These are phyloP conservation scores for Pythium dissotocum DNA, from an alignment of 352 stramenopile genomes.

Conservation along the genomic window DNA sequence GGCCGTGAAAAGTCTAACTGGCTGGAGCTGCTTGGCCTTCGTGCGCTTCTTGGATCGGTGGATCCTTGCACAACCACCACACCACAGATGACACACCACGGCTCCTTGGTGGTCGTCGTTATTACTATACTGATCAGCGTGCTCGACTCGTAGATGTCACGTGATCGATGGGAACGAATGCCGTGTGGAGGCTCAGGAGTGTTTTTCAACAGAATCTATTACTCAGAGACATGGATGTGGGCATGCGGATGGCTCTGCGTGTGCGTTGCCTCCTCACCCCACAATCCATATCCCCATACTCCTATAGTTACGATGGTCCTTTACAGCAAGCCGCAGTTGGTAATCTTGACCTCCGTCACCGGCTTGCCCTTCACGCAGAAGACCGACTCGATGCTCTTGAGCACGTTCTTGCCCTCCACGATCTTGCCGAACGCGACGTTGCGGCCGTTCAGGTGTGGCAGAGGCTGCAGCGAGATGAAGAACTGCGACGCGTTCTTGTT, in stretches of 20 bases:
- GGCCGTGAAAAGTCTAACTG: too few relatives aligned
- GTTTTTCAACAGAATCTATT: conserved; percentile 38
- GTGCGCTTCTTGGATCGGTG: too few relatives aligned
- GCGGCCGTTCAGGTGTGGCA: conserved; percentile 85
- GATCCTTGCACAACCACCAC: too few relatives aligned
- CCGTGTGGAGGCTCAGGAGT: neutral
- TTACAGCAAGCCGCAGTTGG: conserved; percentile 79
- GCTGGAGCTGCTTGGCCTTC: too few relatives aligned
- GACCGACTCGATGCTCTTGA: conserved; percentile 82
- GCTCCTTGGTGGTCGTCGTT: too few relatives aligned
- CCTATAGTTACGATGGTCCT: conserved; percentile 23
- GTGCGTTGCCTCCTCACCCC: neutral
- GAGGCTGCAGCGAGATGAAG: conserved; percentile 94
- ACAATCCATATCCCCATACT: neutral
- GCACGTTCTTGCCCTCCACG: conserved; percentile 77
- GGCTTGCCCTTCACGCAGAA: conserved; percentile 86
- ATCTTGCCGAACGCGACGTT: conserved; percentile 89
- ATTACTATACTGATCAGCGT: neutral
- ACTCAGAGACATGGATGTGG: conserved; percentile 17
- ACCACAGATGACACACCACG: too few relatives aligned
- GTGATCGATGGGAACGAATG: neutral
- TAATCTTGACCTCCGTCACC: conserved; percentile 80
- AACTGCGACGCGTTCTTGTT: conserved; percentile 99
- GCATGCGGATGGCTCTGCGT: neutral
- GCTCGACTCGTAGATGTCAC: neutral